Base-by-base conservation (phyloP, 2,329 filamentous ascomycete genomes). In the Nectriaceae sp. region DNA sequence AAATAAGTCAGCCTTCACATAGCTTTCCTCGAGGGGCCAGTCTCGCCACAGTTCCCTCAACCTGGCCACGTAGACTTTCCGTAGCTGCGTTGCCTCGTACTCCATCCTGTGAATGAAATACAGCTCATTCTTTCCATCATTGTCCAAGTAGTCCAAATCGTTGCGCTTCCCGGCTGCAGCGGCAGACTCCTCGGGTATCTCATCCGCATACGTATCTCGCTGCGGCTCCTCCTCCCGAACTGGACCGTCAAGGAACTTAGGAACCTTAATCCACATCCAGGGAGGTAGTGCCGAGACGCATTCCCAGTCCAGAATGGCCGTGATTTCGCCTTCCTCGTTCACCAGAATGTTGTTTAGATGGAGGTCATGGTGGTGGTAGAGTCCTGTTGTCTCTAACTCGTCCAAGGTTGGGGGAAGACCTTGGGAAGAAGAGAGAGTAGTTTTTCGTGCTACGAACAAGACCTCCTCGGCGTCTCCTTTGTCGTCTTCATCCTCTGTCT, bases 261-360 rank as follows among this genome's bases (percentile, higher is more conserved):
- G 71, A 21, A 65, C 40, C 21, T 61, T 44, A 11, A 62, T 65
- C 3, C 64, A 55, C 42, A 60, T 53, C 74, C 72, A 77, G 15
- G 66, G 49, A 3, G 73, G 74, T 21, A 75, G 37, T 1, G 68
- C 59, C 0, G 68, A 73, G 0, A 73, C 65, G 37, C 65, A 75
- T 42, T 76, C 71, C 71, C 73, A 77, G 50, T 75, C 71, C 1
- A 75, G 35, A 0, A 76, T 46, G 1, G 56, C 73, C 0, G 67
- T 73, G 10, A 75, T 54, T 0, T 51, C 53, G 0, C 68, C 69
- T 1, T 55, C 15, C 0, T 66, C 50, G 44, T 75, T 63, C 1
- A 75, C 65, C 16, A 75, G 57, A 6, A 77, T 70, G 42, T 76
- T 75, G 11, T 62, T 53, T 11, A 59, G 50, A 3, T 59, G 64